These are phyloP conservation scores for Pythium aristosporum DNA, from an alignment of 352 stramenopile genomes.

Conservation along the genomic window DNA sequence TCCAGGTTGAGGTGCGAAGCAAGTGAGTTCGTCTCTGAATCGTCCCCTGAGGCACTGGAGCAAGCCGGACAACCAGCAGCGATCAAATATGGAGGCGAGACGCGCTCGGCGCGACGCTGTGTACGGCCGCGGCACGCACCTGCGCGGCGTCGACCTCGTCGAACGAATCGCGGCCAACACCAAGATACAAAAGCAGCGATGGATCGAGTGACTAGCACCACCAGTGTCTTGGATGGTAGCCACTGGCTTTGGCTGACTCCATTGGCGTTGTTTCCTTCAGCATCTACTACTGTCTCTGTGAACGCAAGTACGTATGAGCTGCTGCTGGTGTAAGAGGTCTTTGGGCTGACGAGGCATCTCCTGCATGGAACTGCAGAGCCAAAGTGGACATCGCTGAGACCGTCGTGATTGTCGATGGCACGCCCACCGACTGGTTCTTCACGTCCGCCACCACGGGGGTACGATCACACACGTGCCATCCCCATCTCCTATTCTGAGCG, in stretches of 20 bases:
- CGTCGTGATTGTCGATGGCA: slow-evolving; percentile 47
- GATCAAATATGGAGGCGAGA: not conserved
- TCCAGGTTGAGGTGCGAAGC: not conserved
- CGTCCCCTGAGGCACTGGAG: too few species aligned
- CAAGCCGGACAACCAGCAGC: too few species aligned
- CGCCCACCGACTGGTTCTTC: slow-evolving; percentile 53
- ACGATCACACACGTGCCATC: not conserved
- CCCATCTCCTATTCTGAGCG: not conserved
- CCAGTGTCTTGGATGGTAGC: not conserved
- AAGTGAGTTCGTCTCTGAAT: too few species aligned
- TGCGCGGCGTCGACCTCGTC: slow-evolving; percentile 49
- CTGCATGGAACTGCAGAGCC: slow-evolving; percentile 23
- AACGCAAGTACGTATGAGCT: slow-evolving; percentile 41
- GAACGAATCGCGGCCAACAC: slow-evolving; percentile 51
- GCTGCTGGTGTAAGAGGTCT: too few species aligned
- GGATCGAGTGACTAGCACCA: slow-evolving; percentile 42
- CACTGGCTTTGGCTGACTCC: not conserved
- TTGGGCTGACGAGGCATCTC: not conserved
- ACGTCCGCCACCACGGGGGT: slow-evolving; percentile 57
- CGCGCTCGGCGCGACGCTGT: slow-evolving; percentile 1
- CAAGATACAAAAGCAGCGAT: slow-evolving; percentile 48
- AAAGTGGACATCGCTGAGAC: slow-evolving; percentile 65
- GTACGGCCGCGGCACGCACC: slow-evolving; percentile 1
- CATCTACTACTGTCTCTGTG: slow-evolving; percentile 56
- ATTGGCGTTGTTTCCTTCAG: slow-evolving; percentile 22